Percentiles rank a stretch among this genome's conserved stretches.
Evolutionary conservation across 1,284 basidiomycete genomes (phyloP).

Genomic region (Ganoderma resinaceum): DNA sequence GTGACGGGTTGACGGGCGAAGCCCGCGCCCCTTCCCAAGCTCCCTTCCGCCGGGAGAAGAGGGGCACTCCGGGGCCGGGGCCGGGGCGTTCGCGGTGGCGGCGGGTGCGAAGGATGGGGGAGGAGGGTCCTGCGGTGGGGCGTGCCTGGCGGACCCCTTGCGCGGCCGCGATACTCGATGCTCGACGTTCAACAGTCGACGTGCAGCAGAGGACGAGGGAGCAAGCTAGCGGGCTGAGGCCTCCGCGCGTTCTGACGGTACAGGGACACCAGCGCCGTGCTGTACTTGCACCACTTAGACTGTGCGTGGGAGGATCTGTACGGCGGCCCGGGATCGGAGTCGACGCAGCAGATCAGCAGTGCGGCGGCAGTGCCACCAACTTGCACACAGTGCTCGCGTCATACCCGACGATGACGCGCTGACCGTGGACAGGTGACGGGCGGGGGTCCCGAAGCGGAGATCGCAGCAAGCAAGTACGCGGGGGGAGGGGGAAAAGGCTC

Average conservation of each 20-base stretch:
- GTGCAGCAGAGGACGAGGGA: too few species aligned
- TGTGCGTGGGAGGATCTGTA: neutral
- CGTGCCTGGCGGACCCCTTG: neutral
- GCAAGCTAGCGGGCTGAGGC: too few species aligned
- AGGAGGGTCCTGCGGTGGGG: neutral
- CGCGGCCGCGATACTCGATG: neutral
- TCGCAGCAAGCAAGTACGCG: neutral
- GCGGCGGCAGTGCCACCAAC: neutral
- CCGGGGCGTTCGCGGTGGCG: neutral
- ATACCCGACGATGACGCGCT: neutral
- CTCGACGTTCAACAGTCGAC: too few species aligned
- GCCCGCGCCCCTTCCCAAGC: neutral
- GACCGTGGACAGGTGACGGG: neutral
- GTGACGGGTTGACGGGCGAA: too few species aligned
- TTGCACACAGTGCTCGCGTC: neutral
- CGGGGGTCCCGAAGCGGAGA: neutral
- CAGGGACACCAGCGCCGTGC: too few species aligned
- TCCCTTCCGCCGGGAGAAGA: neutral
- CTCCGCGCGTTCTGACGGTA: too few species aligned
- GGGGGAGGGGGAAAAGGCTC: neutral
- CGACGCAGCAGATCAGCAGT: conserved; percentile 2
- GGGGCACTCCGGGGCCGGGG: neutral
- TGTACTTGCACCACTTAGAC: too few species aligned
- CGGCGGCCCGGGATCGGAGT: conserved; percentile 1
- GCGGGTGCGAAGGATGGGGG: conserved; percentile 1